A percentile compares a stretch with the other conserved stretches of the same genome.
phyloP scores from a whole-genome alignment of 805 yeast species.

The Danielia reshetovae region DNA sequence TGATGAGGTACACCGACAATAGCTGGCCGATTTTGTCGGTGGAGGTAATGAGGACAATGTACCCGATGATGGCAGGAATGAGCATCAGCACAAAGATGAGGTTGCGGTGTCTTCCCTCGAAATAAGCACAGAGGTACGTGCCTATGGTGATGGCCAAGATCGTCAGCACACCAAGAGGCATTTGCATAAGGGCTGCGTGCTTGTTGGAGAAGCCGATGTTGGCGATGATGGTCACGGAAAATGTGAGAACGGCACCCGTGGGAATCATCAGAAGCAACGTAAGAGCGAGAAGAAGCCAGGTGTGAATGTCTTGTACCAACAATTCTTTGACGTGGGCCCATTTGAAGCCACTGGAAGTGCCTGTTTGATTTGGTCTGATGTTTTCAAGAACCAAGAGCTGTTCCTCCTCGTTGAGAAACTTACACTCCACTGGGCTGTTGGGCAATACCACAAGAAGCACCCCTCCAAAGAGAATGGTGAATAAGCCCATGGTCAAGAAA shows the following conservation, averaged over 20 bases:
- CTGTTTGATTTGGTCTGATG: slow-evolving; percentile 48
- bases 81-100: slow-evolving; percentile 29
- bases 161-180: slow-evolving; percentile 51
- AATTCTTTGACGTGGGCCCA: slow-evolving; percentile 44
- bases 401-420: slow-evolving; percentile 39
- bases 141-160: slow-evolving; percentile 28
- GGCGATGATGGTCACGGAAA: slow-evolving; percentile 49
- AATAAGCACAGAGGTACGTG: slow-evolving; percentile 27
- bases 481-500: slow-evolving; percentile 52
- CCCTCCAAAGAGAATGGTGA: slow-evolving; percentile 50
- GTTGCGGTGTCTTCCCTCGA: slow-evolving; percentile 21
- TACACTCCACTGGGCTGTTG: slow-evolving; percentile 39
- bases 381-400: slow-evolving; percentile 40
- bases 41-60: slow-evolving; percentile 39
- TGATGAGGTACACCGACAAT: slow-evolving; percentile 45
- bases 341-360: slow-evolving; percentile 46
- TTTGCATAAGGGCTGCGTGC: slow-evolving; percentile 47
- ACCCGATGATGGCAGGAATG: slow-evolving; percentile 32
- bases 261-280: slow-evolving; percentile 46
- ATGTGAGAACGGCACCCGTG: slow-evolving; percentile 51
- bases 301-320: slow-evolving; percentile 41
- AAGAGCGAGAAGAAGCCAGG: slow-evolving; percentile 46
- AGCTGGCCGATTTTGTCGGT: slow-evolving; percentile 41
- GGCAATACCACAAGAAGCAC: slow-evolving; percentile 44
- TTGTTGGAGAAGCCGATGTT: slow-evolving; percentile 47